These are phyloP conservation scores for Ramaria rubella DNA, from an alignment of 768 basidiomycete genomes.

Conservation along the genomic window DNA sequence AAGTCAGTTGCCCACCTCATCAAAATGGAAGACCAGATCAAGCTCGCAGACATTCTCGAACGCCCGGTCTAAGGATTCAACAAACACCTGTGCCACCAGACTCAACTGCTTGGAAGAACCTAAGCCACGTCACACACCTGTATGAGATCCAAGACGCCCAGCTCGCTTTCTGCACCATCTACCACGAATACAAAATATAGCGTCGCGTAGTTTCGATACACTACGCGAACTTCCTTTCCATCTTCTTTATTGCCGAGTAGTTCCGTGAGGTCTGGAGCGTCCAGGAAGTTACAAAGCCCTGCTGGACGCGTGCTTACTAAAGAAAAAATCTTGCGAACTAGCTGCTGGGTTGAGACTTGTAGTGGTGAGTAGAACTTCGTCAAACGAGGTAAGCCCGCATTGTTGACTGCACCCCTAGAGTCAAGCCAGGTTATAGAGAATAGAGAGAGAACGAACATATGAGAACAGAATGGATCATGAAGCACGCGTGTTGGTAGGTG, in stretches of 20 bases:
- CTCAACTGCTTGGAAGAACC: not conserved
- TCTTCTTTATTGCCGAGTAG: constrained; percentile 51
- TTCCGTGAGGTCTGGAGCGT: constrained; percentile 79
- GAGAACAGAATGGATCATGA: constrained; percentile 80
- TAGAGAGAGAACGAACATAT: constrained; percentile 52
- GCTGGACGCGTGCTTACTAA: constrained; percentile 77
- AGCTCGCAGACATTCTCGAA: constrained; percentile 99
- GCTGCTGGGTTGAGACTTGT: constrained; percentile 46
- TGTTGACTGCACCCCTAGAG: constrained; percentile 63
- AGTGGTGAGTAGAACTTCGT: constrained; percentile 87
- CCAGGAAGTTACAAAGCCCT: constrained; percentile 92
- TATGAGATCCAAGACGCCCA: constrained; percentile 92
- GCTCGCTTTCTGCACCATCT: constrained; percentile 91
- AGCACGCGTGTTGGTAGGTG: no score
- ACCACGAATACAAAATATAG: constrained; percentile 97
- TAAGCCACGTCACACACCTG: constrained; percentile 83
- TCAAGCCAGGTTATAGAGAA: constrained; percentile 17
- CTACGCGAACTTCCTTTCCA: constrained; percentile 72
- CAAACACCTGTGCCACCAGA: constrained; percentile 74
- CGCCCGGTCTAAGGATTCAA: constrained; percentile 89
- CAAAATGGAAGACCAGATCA: constrained; percentile 97
- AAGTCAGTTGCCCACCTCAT: constrained; percentile 57
- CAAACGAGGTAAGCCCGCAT: constrained; percentile 76
- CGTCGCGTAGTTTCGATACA: constrained; percentile 94
- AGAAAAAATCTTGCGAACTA: constrained; percentile 86